Percentiles rank a stretch among this genome's conserved stretches.
phyloP scores from a whole-genome alignment of 495 filamentous ascomycete genomes.

The Lophiostoma macrostomum region DNA sequence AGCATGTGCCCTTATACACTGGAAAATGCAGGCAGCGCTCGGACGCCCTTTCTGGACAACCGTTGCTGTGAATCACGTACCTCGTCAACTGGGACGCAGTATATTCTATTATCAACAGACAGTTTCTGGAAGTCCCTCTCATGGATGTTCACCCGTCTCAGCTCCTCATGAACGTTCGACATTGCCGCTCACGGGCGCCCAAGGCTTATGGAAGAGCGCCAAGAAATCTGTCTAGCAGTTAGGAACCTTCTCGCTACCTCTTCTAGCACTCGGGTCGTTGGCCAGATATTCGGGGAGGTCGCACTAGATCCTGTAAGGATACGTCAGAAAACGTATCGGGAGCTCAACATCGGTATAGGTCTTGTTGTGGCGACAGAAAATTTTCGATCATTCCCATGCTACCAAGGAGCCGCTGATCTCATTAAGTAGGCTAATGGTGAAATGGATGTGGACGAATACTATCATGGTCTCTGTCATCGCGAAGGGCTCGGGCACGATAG shows the following conservation, averaged over 20 bases:
- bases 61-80: slow-evolving; percentile 47
- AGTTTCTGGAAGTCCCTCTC: slow-evolving; percentile 36
- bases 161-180: slow-evolving; percentile 9
- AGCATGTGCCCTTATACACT: slow-evolving; percentile 2
- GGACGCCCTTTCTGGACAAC: background rate
- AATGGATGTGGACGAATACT: slow-evolving; percentile 10
- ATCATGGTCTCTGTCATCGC: slow-evolving; percentile 7
- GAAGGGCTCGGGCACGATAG: slow-evolving; percentile 10
- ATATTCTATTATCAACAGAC: slow-evolving; percentile 62
- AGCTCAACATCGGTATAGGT: too few relatives aligned
- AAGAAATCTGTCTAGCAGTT: too few relatives aligned
- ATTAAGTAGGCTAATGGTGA: background rate
- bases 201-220: too few relatives aligned
- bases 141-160: slow-evolving; percentile 29
- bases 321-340: too few relatives aligned
- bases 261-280: too few relatives aligned
- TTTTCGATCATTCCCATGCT: too few relatives aligned
- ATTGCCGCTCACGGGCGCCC: background rate
- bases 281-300: too few relatives aligned
- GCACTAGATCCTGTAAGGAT: too few relatives aligned
- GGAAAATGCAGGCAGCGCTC: too few relatives aligned
- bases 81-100: slow-evolving; percentile 82
- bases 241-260: too few relatives aligned
- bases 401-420: background rate
- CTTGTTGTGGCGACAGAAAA: too few relatives aligned